phyloP scores from a whole-genome alignment of 495 filamentous ascomycete genomes.

The Lophiostoma macrostomum region DNA sequence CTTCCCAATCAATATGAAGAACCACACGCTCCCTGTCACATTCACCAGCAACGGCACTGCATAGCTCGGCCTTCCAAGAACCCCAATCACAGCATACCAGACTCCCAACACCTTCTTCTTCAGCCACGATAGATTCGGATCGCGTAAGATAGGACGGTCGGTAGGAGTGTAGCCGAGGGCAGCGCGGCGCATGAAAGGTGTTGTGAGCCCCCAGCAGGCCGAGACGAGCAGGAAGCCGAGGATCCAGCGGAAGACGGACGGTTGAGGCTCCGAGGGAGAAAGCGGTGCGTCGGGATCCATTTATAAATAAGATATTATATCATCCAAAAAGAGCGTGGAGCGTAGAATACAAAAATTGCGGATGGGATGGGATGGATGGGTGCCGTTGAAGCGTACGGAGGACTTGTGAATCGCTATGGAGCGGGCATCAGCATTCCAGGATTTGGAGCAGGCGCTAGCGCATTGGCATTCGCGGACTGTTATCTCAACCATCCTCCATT shows the following conservation, averaged over 20 bases:
- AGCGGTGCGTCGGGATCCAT: conserved; percentile 33
- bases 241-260: conserved; percentile 71
- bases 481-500: too few species aligned
- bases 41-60: conserved; percentile 83
- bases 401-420: too few species aligned
- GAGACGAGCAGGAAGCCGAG: conserved; percentile 89
- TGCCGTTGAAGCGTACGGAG: not conserved
- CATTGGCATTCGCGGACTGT: too few species aligned
- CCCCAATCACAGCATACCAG: conserved; percentile 71
- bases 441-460: too few species aligned
- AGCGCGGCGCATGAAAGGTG: conserved; percentile 70
- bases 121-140: conserved; percentile 50
- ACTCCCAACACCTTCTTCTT: conserved; percentile 54
- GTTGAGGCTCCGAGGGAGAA: conserved; percentile 30
- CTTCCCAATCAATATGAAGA: conserved; percentile 90
- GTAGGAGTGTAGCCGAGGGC: conserved; percentile 57
- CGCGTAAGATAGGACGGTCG: conserved; percentile 50
- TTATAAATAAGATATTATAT: too few species aligned
- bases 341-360: not conserved
- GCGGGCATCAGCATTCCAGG: too few species aligned
- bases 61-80: conserved; percentile 78
- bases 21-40: conserved; percentile 94
- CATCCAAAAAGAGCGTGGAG: too few species aligned
- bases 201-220: conserved; percentile 77
- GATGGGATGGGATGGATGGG: not conserved